These are phyloP conservation scores for Globisporangium echinulatum DNA, from an alignment of 352 stramenopile species.

Conservation along the genomic window DNA sequence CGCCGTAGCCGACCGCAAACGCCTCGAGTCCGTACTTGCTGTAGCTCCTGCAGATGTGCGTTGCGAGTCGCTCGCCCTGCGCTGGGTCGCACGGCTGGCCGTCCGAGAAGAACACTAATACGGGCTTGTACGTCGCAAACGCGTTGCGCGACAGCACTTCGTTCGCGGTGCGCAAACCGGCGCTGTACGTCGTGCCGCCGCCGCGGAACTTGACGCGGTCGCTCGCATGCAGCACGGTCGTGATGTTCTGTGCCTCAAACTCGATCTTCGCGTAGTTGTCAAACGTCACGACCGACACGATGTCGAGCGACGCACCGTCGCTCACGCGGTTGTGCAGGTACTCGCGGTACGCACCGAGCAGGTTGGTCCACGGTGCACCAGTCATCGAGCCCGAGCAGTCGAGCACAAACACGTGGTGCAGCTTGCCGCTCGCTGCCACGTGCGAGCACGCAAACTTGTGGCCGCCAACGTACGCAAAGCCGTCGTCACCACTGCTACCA, in stretches of 20 bases:
- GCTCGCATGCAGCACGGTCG: conserved; percentile 19
- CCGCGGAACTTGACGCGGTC: conserved; percentile 24
- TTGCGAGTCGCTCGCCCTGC: conserved; percentile 43
- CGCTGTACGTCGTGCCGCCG: conserved; percentile 45
- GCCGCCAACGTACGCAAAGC: conserved; percentile 48
- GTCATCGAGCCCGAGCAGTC: conserved; percentile 74
- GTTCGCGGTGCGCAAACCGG: conserved; percentile 43
- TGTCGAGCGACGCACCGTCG: conserved; percentile 40
- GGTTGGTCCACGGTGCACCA: conserved; percentile 44
- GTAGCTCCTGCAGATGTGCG: conserved; percentile 48
- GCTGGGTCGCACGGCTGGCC: conserved; percentile 41
- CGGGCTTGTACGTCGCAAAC: conserved; percentile 54
- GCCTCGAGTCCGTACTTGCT: conserved; percentile 50
- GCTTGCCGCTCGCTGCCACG: conserved; percentile 31
- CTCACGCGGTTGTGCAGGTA: conserved; percentile 66
- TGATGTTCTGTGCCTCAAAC: conserved; percentile 51
- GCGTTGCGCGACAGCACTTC: conserved; percentile 65
- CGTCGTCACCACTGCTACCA: conserved; percentile 21
- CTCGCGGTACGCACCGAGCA: conserved; percentile 49
- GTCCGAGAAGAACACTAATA: conserved; percentile 78
- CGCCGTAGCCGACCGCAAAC: conserved; percentile 68
- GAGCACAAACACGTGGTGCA: conserved; percentile 80
- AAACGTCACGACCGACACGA: conserved; percentile 78
- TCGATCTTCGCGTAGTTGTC: conserved; percentile 30
- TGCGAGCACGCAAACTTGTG: conserved; percentile 80